Evolutionary conservation across 805 yeast species (phyloP), one percentile per base, ranked within the genome.

Genomic region (Zygotorulaspora sp.): DNA sequence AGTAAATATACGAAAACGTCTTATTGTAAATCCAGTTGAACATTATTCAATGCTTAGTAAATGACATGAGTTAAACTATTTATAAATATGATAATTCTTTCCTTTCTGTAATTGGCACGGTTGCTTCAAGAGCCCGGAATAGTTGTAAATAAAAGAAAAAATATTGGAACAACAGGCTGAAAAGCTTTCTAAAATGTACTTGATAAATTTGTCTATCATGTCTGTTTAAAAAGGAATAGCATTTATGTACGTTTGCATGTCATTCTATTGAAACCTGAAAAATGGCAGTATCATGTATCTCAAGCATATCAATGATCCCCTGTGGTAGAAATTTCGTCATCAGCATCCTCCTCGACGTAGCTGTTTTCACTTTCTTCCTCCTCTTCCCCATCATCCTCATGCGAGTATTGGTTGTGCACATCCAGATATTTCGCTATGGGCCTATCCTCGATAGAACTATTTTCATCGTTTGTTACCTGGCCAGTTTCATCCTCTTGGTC

Each of bases 301-400:
- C n/a, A n/a, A n/a, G n/a, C n/a, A n/a, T n/a, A n/a, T 15, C 20
- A 47, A 27, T 40, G 46, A 22, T 43, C 48, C 12, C 45, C 50
- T 17, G 43, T 26, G 9, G 30, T 6, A 4, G 30, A 26, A n/a
- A 26, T 14, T 26, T n/a, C 32, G 36, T 32, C 27, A 18, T 18
- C 39, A 14, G 39, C 53, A 10, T 45, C 53, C 19, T 49, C 54
- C 15, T 49, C 57, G 30, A 44, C 52, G 32, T 45, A 45, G 26
- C 52, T 48, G 29, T 50, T 49, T 32, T 47, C 57, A 24, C 50
- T 45, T 28, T 53, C 49, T 18, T 41, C 49, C 12, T 49, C 48
- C 6, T 50, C 49, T 26, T 48, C 45, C 4, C 45, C 48, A n/a
- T 38, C 50, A 12, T 42, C 45, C n/a, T 36, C 48, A 32, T 39